These are phyloP conservation scores for Globisporangium barbulae DNA, from an alignment of 352 stramenopile genomes.

Conservation along the genomic window DNA sequence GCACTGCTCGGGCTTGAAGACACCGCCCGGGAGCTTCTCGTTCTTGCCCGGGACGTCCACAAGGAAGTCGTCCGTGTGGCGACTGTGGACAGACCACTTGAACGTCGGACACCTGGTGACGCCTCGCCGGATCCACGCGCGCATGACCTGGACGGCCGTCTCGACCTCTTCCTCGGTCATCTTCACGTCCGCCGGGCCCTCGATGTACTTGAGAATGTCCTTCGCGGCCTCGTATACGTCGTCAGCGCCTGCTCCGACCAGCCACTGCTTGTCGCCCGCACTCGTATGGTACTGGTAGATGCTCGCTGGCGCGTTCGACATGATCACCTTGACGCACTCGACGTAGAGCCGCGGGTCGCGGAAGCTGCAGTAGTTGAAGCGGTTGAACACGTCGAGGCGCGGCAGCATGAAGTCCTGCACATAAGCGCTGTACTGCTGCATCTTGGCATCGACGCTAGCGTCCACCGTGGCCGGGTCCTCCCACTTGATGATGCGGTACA, in stretches of 20 bases:
- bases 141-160: neutral
- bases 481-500: conserved; percentile 1
- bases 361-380: conserved; percentile 4
- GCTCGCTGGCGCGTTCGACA: neutral
- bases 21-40: neutral
- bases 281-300: conserved; percentile 4
- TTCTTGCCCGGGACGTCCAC: neutral
- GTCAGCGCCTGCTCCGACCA: neutral
- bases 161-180: conserved; percentile 4
- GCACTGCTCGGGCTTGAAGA: neutral
- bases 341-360: conserved; percentile 1
- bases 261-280: neutral
- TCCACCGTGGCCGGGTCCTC: neutral
- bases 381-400: conserved; percentile 3
- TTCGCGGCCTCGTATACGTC: neutral
- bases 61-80: conserved; percentile 4
- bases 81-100: neutral
- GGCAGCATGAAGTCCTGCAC: conserved; percentile 2
- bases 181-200: neutral
- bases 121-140: neutral
- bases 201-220: conserved; percentile 1
- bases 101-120: conserved; percentile 1
- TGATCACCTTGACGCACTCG: conserved; percentile 3
- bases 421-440: neutral
- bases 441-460: neutral